These are phyloP conservation scores for Wallacemonas sp. DNA, from an alignment of 208 protist species.

Conservation along the genomic window DNA sequence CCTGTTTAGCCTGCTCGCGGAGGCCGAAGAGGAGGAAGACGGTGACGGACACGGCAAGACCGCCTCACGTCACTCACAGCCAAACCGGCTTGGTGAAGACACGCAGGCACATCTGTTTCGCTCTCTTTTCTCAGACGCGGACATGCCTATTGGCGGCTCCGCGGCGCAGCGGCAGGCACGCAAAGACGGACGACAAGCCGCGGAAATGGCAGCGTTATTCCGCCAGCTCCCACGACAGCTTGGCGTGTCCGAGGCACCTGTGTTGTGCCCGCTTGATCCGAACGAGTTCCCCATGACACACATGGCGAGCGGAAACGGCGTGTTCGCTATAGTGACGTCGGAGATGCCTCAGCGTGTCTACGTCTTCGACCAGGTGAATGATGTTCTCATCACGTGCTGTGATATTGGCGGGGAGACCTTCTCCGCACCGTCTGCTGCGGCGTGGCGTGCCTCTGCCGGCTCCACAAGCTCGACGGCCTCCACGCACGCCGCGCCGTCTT, in stretches of 20 bases:
- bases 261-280: conserved; percentile 32
- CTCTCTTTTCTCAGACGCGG: neutral
- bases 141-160: neutral
- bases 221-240: conserved; percentile 1
- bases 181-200: neutral
- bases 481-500: too few relatives aligned
- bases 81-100: too few relatives aligned
- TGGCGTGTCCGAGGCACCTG: conserved; percentile 24
- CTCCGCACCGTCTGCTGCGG: neutral
- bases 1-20: neutral
- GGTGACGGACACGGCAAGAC: neutral
- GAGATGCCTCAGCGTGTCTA: conserved; percentile 34
- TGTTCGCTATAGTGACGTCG: conserved; percentile 42
- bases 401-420: conserved; percentile 19
- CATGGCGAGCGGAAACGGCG: conserved; percentile 30
- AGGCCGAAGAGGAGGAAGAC: neutral
- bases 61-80: too few relatives aligned
- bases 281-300: conserved; percentile 25
- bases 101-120: neutral
- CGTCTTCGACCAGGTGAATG: conserved; percentile 51
- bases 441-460: neutral
- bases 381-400: conserved; percentile 35
- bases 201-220: neutral
- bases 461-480: too few relatives aligned
- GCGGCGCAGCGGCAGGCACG: conserved; percentile 5